Evolutionary conservation across 2,329 filamentous ascomycete species (phyloP).

Genomic region (Sporothrix pallida): DNA sequence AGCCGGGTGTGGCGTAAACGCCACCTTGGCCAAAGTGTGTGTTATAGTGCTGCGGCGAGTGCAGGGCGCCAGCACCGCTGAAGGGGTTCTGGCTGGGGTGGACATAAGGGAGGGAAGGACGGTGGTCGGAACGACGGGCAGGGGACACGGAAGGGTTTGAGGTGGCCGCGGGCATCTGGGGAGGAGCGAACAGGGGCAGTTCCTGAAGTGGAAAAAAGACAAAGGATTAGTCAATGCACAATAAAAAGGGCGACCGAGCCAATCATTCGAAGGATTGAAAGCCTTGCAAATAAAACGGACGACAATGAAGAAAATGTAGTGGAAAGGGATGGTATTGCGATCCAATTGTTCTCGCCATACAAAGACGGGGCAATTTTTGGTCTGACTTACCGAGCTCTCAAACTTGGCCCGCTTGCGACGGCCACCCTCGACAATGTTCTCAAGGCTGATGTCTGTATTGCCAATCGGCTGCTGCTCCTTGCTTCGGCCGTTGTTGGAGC

Average conservation of each 20-base stretch:
- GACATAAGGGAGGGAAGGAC: conserved; percentile 76
- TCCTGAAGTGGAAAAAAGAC: conserved; percentile 63
- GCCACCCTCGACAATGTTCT: conserved; percentile 97
- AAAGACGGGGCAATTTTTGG: conserved; percentile 10
- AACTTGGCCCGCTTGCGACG: conserved; percentile 92
- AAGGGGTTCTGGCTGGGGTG: conserved; percentile 80
- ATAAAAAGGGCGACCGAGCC: background rate
- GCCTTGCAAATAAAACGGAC: background rate
- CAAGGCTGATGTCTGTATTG: conserved; percentile 95
- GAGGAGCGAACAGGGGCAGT: conserved; percentile 91
- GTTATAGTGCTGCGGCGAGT: conserved; percentile 80
- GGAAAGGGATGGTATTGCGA: background rate
- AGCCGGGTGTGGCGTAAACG: conserved; percentile 67
- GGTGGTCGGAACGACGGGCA: conserved; percentile 76
- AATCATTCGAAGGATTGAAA: too few species aligned
- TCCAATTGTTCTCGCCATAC: conserved; percentile 34
- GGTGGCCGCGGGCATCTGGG: conserved; percentile 89
- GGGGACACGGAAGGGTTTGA: conserved; percentile 98
- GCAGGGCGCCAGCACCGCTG: conserved; percentile 75
- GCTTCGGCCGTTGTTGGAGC: conserved; percentile 75
- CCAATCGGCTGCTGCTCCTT: conserved; percentile 77
- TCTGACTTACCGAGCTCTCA: conserved; percentile 88
- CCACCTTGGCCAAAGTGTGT: conserved; percentile 60
- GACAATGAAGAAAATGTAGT: background rate
- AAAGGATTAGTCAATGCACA: background rate